Evolutionary conservation across 495 filamentous ascomycete genomes (phyloP), one percentile per base, ranked within the genome.

Genomic region (Neurospora africana): DNA sequence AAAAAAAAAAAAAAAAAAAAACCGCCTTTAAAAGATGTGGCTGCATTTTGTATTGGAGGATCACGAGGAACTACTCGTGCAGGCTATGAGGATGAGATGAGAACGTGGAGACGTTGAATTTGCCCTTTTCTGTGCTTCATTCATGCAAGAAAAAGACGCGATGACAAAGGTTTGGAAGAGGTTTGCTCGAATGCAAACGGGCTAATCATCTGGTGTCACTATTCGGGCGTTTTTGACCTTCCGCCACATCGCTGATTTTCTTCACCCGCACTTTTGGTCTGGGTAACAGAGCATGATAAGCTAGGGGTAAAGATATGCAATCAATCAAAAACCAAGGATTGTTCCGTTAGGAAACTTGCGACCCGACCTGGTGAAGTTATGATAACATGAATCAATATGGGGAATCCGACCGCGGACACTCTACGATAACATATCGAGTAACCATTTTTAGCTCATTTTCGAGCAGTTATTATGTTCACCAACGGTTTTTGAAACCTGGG

Each of bases 361-460:
- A 53, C 1, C 2, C 2, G 44, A 5, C 11, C 44, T 23, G 21
- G 21, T 13, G 44, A 53, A 23, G 44, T 23, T 27, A 13, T 27
- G 21, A 13, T 23, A 23, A 13, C 41, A n/a, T 9, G 19, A n/a
- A 44, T 44, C 7, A 53, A 15, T 4, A 13, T 53, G 21, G n/a
- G 10, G 5, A 6, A 27, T 27, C 21, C 21, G 10, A 23, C 21
- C 2, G 44, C 5, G 21, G 44, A 53, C 44, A 0, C 79, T 83
- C 27, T 70, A 5, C 44, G 21, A 2, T 15, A 53, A 53, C 10
- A 5, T 23, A 15, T 23, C 44, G 21, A 23, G 5, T 53, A 23
- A 6, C 5, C 21, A 0, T 13, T 13, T 23, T 53, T 2, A 23
- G 44, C 44, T 53, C 44, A 27, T 6, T 11, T 13, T 27, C 4